Base-by-base conservation (phyloP, 352 stramenopile species). In the Globisporangium ultimum region DNA sequence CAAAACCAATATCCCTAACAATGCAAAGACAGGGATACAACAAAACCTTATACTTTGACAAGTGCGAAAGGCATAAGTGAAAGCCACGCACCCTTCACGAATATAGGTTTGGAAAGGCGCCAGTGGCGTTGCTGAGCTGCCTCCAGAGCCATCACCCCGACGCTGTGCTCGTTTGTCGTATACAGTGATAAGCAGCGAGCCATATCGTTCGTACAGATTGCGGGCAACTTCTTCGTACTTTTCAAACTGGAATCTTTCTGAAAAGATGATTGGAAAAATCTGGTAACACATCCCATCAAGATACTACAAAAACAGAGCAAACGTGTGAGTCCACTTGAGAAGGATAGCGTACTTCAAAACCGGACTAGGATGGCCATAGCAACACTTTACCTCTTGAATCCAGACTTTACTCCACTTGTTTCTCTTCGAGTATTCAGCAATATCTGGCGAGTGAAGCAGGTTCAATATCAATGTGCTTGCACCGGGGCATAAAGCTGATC, bases 231-330 rank as follows among this genome's bases (percentile, higher is more conserved):
- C 69, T 10, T 76, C 68, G 34, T 72, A 91, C 41, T 71, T 82
- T 14, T 84, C 60, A 21, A 71, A 61, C 3, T 84, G 70, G 62
- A 91, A 89, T 13, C 54, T 67, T 24, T 73, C 70, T 8, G 74
- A 79, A 54, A 91, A 88, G 9, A 86, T 69, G 9, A 91, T 74
- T 1, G 81, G 74, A 34, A 86, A 91, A 14, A 88, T 52, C 55
- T 89, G 81, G 45, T 81, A 67, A 53, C 74, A 83, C 71, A 91
- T 78, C n/a, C 81, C 81, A 34, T 82, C 69, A 15, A 89, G 58
- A 56, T 91, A 91, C 81, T 91, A 54, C 3, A 3, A 7, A 18
- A 51, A 51, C 45, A 32, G 52, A 17, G 28, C 51, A 57, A 6
- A 57, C 13, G 51, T 32, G 17, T 49, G 6, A n/a, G 48, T 18